Conservation (phyloP, 352 stramenopile genomes). For the Phytophthora agathidicida region DNA sequence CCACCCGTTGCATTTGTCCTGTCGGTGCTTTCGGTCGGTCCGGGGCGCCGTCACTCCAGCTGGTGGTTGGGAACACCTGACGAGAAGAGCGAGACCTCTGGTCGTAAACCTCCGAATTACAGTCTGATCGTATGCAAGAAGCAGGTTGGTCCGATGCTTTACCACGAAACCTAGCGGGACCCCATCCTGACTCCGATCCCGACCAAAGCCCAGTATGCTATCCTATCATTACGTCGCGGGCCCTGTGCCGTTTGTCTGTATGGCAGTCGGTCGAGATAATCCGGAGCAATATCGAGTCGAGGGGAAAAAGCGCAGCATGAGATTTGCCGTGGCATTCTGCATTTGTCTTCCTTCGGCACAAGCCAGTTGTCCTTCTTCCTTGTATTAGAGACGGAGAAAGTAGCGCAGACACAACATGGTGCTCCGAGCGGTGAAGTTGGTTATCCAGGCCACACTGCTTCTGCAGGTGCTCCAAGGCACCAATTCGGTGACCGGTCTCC, state of each 20-base stretch:
- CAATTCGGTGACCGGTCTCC: slow-evolving; percentile 1
- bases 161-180: slow-evolving; percentile 20
- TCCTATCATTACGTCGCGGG: slow-evolving; percentile 31
- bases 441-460: slow-evolving; percentile 18
- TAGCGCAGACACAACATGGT: slow-evolving; percentile 31
- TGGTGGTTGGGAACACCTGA: slow-evolving; percentile 19
- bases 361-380: slow-evolving; percentile 19
- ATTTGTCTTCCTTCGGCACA: slow-evolving; percentile 27
- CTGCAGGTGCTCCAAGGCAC: slow-evolving; percentile 23
- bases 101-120: too few species aligned
- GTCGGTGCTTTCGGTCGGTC: neutral
- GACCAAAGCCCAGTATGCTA: slow-evolving; percentile 21
- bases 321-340: slow-evolving; percentile 34
- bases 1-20: neutral
- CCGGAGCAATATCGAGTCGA: neutral
- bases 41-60: slow-evolving; percentile 13
- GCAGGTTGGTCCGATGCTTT: slow-evolving; percentile 4
- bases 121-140: too few species aligned
- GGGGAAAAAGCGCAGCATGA: too few species aligned
- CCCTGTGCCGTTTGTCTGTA: slow-evolving; percentile 26
- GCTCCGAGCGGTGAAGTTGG: slow-evolving; percentile 26
- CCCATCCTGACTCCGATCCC: slow-evolving; percentile 33
- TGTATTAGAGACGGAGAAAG: slow-evolving; percentile 20
- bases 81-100: slow-evolving; percentile 6
- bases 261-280: slow-evolving; percentile 1